Evolutionary conservation across 768 basidiomycete genomes (phyloP).

Genomic region (Pleurotus cornucopiae): DNA sequence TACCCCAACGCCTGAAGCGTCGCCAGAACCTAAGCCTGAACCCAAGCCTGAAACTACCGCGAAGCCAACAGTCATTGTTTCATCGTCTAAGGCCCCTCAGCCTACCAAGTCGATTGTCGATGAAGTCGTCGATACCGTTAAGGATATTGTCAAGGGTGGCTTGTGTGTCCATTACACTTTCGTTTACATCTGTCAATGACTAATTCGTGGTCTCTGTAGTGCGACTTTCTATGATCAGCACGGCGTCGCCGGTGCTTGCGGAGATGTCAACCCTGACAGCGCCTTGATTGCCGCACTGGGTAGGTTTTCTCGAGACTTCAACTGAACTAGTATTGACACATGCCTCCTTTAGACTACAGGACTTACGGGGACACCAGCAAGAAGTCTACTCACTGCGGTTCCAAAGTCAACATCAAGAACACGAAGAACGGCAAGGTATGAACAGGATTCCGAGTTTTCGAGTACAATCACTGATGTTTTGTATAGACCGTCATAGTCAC

Average conservation of each 20-base stretch:
- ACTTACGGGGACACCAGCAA: conserved; percentile 46
- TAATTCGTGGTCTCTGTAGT: conserved; percentile 24
- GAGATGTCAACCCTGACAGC: conserved; percentile 49
- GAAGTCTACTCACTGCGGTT: conserved; percentile 60
- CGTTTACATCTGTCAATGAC: neutral
- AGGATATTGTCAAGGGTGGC: conserved; percentile 33
- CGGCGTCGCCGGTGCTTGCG: conserved; percentile 79
- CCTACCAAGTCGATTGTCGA: conserved; percentile 9
- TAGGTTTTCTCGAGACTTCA: conserved; percentile 21
- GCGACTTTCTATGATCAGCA: conserved; percentile 70
- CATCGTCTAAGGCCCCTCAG: conserved; percentile 8
- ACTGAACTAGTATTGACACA: conserved; percentile 5
- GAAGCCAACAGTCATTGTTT: conserved; percentile 9
- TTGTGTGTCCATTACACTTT: conserved; percentile 29
- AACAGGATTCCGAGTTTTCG: neutral
- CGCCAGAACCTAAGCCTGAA: conserved; percentile 1
- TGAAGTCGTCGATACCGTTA: conserved; percentile 9
- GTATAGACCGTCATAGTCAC: conserved; percentile 47
- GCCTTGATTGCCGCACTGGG: conserved; percentile 63
- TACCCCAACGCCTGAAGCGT: conserved; percentile 13
- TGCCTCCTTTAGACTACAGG: conserved; percentile 33
- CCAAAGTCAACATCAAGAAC: conserved; percentile 61
- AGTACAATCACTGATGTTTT: conserved; percentile 4
- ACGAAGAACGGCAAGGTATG: conserved; percentile 45
- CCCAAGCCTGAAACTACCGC: conserved; percentile 9